Evolutionary conservation across 306 rosid genomes (phyloP).

Genomic region (Dryas alaskensis): DNA sequence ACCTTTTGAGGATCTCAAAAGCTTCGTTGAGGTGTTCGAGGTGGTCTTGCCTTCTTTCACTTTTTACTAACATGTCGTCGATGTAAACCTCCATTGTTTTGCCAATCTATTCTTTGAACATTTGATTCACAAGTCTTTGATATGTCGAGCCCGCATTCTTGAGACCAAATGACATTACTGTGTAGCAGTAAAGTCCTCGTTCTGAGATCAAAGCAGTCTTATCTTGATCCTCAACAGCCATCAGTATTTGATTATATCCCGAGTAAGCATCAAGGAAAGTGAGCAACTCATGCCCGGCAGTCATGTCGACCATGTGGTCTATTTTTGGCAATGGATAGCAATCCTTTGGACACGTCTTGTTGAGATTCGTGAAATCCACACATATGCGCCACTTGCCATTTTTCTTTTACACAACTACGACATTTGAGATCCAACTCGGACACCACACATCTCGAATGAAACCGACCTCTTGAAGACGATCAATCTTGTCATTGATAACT

Average conservation of each 20-base stretch:
- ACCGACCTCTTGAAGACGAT: neutral
- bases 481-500: fast-evolving
- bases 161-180: no score
- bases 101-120: no score
- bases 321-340: no score
- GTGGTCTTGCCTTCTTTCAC: neutral
- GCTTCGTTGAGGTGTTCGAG: neutral
- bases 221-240: no score
- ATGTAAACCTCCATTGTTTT: neutral
- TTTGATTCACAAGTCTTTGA: no score
- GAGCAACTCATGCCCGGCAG: no score
- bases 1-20: neutral
- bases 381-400: neutral
- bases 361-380: neutral
- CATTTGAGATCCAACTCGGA: neutral
- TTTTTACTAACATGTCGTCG: neutral
- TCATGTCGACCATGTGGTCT: no score
- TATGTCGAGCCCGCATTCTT: no score
- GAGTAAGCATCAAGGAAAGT: no score
- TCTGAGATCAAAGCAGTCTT: no score
- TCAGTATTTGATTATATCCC: no score
- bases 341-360: neutral
- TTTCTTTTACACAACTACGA: neutral
- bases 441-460: neutral
- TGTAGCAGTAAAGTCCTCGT: no score